A percentile compares a stretch with the other conserved stretches of the same genome.
Conservation (phyloP, 306 rosid species). For the Astragalus membranaceus region DNA sequence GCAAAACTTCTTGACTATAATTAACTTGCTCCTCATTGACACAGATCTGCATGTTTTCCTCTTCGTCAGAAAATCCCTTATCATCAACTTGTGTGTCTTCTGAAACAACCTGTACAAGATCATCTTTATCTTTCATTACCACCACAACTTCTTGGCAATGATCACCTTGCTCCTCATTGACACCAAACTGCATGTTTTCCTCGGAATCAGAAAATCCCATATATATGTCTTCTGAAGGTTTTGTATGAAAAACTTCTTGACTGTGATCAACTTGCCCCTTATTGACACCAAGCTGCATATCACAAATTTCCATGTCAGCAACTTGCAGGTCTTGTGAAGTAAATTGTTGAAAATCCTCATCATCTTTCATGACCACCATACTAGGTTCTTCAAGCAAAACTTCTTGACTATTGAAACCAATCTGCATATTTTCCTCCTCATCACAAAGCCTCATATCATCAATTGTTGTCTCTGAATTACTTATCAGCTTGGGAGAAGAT, state of each 20-base stretch:
- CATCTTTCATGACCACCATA: neutral
- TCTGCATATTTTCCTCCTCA: too few relatives aligned
- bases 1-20: too few relatives aligned
- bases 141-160: neutral
- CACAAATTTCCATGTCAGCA: neutral
- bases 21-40: too few relatives aligned
- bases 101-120: too few relatives aligned
- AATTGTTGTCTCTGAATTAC: neutral
- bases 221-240: neutral
- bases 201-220: too few relatives aligned
- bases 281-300: neutral
- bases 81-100: too few relatives aligned
- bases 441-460: neutral
- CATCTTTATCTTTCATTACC: too few relatives aligned
- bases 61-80: too few relatives aligned
- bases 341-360: neutral
- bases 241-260: neutral
- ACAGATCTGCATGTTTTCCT: too few relatives aligned
- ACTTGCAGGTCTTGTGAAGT: too few relatives aligned
- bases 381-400: too few relatives aligned
- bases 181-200: neutral
- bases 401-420: too few relatives aligned
- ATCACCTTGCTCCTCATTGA: neutral
- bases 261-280: neutral
- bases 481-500: neutral